Percentiles rank a stretch among this genome's conserved stretches.
phyloP scores from a whole-genome alignment of 2,329 filamentous ascomycete genomes.

The Sporothrix dimorphospora region DNA sequence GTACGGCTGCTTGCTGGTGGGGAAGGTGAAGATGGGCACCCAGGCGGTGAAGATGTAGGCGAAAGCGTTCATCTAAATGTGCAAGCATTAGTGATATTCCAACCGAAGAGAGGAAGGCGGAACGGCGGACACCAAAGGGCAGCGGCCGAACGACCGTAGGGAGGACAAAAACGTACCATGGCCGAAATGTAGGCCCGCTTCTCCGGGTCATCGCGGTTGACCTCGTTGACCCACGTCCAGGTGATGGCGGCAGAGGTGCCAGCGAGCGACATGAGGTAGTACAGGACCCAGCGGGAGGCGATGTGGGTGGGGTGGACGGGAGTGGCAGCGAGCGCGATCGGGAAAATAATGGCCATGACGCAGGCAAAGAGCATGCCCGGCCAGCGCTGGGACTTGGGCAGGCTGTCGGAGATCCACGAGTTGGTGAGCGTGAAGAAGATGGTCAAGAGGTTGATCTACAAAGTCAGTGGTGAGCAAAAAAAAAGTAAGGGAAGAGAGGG shows the following conservation, averaged over 20 bases:
- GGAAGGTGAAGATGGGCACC: slow-evolving; percentile 40
- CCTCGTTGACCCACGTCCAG: slow-evolving; percentile 39
- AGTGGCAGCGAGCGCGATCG: slow-evolving; percentile 36
- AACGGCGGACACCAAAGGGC: not conserved
- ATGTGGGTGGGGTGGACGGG: slow-evolving; percentile 36
- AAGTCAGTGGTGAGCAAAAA: not conserved
- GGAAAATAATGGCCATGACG: slow-evolving; percentile 37
- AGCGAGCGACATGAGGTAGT: slow-evolving; percentile 36
- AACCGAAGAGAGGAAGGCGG: not conserved
- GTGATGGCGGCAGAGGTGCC: slow-evolving; percentile 36
- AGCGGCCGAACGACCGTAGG: not conserved
- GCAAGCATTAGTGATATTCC: not conserved
- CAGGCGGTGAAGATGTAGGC: slow-evolving; percentile 40
- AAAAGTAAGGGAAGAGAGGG: not conserved
- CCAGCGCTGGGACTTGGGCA: slow-evolving; percentile 37
- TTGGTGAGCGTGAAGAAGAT: slow-evolving; percentile 36
- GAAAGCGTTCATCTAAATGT: slow-evolving; percentile 36
- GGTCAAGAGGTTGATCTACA: slow-evolving; percentile 36
- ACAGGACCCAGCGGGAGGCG: slow-evolving; percentile 35
- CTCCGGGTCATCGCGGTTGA: slow-evolving; percentile 37
- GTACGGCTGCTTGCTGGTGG: slow-evolving; percentile 38
- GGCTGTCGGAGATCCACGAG: slow-evolving; percentile 38
- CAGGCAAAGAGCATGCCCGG: slow-evolving; percentile 38
- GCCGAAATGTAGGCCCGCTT: slow-evolving; percentile 39
- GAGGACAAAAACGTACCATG: slow-evolving; percentile 24